Evolutionary conservation across 2,329 filamentous ascomycete species (phyloP), one percentile per base, ranked within the genome.

Genomic region (Fusarium fracticaudum): DNA sequence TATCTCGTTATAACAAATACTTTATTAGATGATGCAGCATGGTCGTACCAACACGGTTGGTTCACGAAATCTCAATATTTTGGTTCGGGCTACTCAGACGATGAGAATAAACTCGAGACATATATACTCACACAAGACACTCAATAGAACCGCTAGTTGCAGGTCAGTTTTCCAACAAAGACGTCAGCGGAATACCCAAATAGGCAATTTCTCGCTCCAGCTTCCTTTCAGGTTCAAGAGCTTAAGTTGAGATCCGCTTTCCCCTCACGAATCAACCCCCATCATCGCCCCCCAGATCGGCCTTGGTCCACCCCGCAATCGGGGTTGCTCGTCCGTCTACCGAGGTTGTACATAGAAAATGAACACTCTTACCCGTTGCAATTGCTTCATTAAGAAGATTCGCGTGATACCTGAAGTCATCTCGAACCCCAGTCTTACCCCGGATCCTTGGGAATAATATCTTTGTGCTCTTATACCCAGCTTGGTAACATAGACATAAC

Each of bases 291-390:
- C 67, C 73, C 67, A 64, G 67, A 76, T 74, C 71, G 54, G 59
- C 61, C 38, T 51, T 31, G 53, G 43, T 33, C 66, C 70, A 63
- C 73, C 73, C 73, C 73, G 73, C 73, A 76, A 74, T 69, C 60
- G 73, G 66, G 67, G 64, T 73, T 73, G 55, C 47, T 40, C 64
- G 60, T 73, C 69, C 57, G 59, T 47, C 62, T 76, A 64, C 74
- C 74, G 74, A 76, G 73, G 73, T 74, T 69, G 40, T 62, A 51
- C 55, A 69, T 60, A 59, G 59, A 72, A 29, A 69, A 57, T 51
- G 43, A 63, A 24, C 47, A 68, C 53, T 35, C 67, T 55, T 73
- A 73, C 43, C 64, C 69, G 69, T 69, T 53, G 31, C 62, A 60
- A 60, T 60, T 65, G 50, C 61, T 60, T 61, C 58, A 61, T 51